phyloP scores from a whole-genome alignment of 2,329 filamentous ascomycete genomes.

The Ophiostoma sp. region DNA sequence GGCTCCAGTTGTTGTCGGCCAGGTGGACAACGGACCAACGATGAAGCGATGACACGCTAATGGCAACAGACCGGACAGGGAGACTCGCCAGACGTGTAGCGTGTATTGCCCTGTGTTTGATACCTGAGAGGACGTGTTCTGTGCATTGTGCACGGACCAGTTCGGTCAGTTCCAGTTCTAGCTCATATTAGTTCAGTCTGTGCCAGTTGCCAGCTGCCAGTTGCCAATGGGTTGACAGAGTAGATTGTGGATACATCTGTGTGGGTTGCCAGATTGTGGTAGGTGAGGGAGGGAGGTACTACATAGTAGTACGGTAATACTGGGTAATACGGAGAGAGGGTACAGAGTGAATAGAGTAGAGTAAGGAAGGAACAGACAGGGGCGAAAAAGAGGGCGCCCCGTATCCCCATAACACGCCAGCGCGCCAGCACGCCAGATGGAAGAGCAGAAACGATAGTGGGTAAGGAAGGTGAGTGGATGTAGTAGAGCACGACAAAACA shows the following conservation, averaged over 20 bases:
- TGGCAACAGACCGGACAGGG: too few relatives aligned
- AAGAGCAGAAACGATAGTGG: conserved; percentile 1
- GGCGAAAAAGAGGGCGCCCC: neutral
- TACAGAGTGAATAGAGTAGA: neutral
- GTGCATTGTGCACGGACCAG: neutral
- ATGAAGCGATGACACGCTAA: neutral
- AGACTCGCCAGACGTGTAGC: neutral
- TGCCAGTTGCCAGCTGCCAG: too few relatives aligned
- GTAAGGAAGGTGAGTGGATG: neutral
- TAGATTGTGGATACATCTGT: neutral
- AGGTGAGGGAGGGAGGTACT: neutral
- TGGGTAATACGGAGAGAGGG: too few relatives aligned
- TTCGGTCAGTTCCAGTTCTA: neutral
- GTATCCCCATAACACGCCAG: neutral
- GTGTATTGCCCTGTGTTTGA: neutral
- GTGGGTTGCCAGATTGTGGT: neutral
- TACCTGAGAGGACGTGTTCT: too few relatives aligned
- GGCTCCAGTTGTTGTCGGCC: neutral
- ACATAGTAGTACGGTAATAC: too few relatives aligned
- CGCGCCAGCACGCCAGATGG: neutral
- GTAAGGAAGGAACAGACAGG: conserved; percentile 1
- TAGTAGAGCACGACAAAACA: neutral
- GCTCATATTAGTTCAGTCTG: too few relatives aligned
- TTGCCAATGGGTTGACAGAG: neutral
- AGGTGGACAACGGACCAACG: conserved; percentile 14